These are phyloP conservation scores for Leccinum sublutescens DNA, from an alignment of 768 basidiomycete species.

Conservation along the genomic window DNA sequence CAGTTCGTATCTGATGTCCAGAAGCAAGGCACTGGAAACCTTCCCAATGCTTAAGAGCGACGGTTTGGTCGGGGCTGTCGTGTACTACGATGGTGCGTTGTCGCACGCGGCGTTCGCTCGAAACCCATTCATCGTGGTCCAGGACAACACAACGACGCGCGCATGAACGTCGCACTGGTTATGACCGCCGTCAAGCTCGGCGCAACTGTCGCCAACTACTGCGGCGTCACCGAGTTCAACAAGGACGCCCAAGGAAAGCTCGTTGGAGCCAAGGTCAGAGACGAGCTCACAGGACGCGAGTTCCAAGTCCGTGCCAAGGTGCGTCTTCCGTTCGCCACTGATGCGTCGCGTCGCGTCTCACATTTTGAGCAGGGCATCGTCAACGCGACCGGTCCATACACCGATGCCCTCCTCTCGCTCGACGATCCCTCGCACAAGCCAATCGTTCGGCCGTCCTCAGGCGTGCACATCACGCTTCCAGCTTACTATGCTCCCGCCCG, in stretches of 20 bases:
- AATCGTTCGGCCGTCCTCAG: conserved; percentile 91
- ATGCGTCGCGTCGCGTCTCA: not conserved
- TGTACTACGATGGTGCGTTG: conserved; percentile 89
- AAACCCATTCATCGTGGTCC: not conserved
- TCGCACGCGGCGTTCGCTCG: not conserved
- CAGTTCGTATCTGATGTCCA: conserved; percentile 91
- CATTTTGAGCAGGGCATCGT: conserved; percentile 64
- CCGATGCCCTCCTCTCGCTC: conserved; percentile 79
- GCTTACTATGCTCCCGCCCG: conserved; percentile 94
- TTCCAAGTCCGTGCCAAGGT: too few relatives aligned
- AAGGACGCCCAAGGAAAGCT: conserved; percentile 45
- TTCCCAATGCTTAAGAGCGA: conserved; percentile 97
- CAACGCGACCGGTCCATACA: conserved; percentile 96
- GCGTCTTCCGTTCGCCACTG: not conserved
- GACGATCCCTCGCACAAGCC: conserved; percentile 75
- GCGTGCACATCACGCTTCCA: conserved; percentile 94
- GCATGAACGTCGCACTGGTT: conserved; percentile 96
- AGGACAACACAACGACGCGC: conserved; percentile 98
- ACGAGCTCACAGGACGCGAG: too few relatives aligned
- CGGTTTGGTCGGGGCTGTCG: conserved; percentile 89
- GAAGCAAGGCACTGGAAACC: conserved; percentile 86
- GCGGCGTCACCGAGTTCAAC: conserved; percentile 75
- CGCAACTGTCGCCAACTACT: conserved; percentile 85
- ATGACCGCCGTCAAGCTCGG: conserved; percentile 94
- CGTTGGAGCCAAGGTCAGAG: too few relatives aligned